Percentiles rank a stretch among this genome's conserved stretches.
phyloP scores from a whole-genome alignment of 768 basidiomycete genomes.

The Hericium alpestre region DNA sequence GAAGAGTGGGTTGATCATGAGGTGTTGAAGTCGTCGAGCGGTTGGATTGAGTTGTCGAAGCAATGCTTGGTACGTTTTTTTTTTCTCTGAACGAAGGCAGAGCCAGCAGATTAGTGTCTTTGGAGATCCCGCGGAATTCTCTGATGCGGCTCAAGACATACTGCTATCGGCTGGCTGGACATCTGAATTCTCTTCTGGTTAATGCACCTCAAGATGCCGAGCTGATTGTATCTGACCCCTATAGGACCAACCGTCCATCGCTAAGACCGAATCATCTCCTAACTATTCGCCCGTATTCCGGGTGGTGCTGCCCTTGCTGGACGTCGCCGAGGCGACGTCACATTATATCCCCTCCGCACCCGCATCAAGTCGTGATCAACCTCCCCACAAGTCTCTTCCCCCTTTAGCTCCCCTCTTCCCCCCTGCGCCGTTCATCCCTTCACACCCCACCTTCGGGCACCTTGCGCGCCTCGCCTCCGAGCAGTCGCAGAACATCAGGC shows the following conservation, averaged over 20 bases:
- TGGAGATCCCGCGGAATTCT: too few relatives aligned
- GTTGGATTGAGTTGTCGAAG: conserved; percentile 66
- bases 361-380: background rate
- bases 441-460: conserved; percentile 60
- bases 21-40: conserved; percentile 51
- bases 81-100: background rate
- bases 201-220: background rate
- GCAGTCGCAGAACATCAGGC: conserved; percentile 44
- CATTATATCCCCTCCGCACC: conserved; percentile 5
- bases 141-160: too few relatives aligned
- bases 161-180: background rate
- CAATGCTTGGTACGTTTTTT: conserved; percentile 51
- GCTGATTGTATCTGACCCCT: background rate
- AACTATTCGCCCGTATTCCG: conserved; percentile 26
- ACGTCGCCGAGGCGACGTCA: background rate
- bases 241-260: conserved; percentile 18
- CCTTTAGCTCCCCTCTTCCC: conserved; percentile 53
- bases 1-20: conserved; percentile 73
- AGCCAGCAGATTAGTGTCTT: too few relatives aligned
- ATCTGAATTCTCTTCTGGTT: conserved; percentile 1
- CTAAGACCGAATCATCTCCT: conserved; percentile 17
- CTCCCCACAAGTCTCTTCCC: conserved; percentile 28
- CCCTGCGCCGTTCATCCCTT: conserved; percentile 68
- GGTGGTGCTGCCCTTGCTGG: conserved; percentile 17
- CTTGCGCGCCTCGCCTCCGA: conserved; percentile 47